Percentiles rank a stretch among this genome's conserved stretches.
phyloP scores from a whole-genome alignment of 768 basidiomycete species.

The Dendrothele bispora region DNA sequence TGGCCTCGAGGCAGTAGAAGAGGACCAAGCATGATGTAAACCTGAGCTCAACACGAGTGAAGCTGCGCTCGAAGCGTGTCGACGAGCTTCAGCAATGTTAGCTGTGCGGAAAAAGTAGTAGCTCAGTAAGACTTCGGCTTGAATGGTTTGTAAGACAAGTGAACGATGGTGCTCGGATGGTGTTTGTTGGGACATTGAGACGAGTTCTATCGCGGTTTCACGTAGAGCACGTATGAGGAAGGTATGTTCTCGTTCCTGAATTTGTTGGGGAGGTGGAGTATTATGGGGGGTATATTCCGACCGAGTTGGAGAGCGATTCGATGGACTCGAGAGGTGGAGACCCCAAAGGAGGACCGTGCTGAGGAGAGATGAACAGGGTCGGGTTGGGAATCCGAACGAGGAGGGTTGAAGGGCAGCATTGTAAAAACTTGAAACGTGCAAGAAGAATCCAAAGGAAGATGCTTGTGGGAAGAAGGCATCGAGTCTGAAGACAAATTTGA shows the following conservation, averaged over 20 bases:
- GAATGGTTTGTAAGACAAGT: conserved; percentile 52
- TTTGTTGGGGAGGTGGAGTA: conserved; percentile 3
- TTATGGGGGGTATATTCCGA: no score
- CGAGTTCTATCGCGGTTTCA: conserved; percentile 43
- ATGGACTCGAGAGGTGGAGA: conserved; percentile 26
- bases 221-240: conserved; percentile 33
- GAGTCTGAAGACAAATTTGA: conserved; percentile 36
- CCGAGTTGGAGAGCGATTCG: no score
- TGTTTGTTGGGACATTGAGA: no score
- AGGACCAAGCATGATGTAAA: conserved; percentile 46
- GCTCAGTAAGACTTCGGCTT: conserved; percentile 63
- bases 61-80: conserved; percentile 53
- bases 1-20: no score
- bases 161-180: conserved; percentile 48
- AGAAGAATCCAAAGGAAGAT: conserved; percentile 65
- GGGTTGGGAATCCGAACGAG: conserved; percentile 10
- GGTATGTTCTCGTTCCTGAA: conserved; percentile 19
- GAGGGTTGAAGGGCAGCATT: conserved; percentile 16
- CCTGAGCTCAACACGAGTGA: conserved; percentile 47
- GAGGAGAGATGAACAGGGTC: conserved; percentile 23
- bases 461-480: conserved; percentile 60
- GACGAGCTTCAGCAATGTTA: conserved; percentile 59
- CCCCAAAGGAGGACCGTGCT: conserved; percentile 34
- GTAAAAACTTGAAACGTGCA: conserved; percentile 44
- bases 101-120: conserved; percentile 66